Evolutionary conservation across 805 yeast genomes (phyloP).

Genomic region (Metschnikowia anglica): DNA sequence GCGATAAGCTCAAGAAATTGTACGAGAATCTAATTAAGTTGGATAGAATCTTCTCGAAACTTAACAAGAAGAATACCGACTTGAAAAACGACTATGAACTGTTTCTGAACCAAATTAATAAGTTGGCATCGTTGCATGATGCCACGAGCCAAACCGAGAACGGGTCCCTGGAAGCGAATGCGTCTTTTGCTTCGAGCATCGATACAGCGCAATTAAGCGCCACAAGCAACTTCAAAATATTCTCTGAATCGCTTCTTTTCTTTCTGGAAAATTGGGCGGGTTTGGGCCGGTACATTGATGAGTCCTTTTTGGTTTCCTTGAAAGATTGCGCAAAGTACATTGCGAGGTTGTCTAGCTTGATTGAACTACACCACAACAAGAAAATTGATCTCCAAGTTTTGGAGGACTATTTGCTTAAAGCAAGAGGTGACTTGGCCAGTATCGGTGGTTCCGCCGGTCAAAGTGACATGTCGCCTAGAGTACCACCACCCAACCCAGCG

Average conservation of each 20-base stretch:
- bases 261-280: conserved; percentile 42
- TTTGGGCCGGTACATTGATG: conserved; percentile 58
- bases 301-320: conserved; percentile 75
- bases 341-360: conserved; percentile 48
- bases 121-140: conserved; percentile 57
- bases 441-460: conserved; percentile 50
- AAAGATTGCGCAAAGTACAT: conserved; percentile 82
- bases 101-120: conserved; percentile 66
- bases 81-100: conserved; percentile 70
- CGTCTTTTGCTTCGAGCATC: conserved; percentile 11
- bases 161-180: conserved; percentile 34
- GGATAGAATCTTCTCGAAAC: conserved; percentile 73
- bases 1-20: conserved; percentile 76
- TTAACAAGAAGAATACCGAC: conserved; percentile 69
- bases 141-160: conserved; percentile 17
- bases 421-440: conserved; percentile 58
- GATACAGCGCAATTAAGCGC: conserved; percentile 20
- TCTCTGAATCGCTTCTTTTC: conserved; percentile 37
- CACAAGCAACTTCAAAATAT: conserved; percentile 33
- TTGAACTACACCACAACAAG: conserved; percentile 86
- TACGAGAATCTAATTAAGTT: conserved; percentile 79
- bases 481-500: conserved; percentile 39
- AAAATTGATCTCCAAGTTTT: conserved; percentile 88
- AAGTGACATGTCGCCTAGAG: conserved; percentile 17
- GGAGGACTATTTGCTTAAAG: conserved; percentile 71